Evolutionary conservation across 257 asterid species (phyloP).

Genomic region (Penstemon barbatus): DNA sequence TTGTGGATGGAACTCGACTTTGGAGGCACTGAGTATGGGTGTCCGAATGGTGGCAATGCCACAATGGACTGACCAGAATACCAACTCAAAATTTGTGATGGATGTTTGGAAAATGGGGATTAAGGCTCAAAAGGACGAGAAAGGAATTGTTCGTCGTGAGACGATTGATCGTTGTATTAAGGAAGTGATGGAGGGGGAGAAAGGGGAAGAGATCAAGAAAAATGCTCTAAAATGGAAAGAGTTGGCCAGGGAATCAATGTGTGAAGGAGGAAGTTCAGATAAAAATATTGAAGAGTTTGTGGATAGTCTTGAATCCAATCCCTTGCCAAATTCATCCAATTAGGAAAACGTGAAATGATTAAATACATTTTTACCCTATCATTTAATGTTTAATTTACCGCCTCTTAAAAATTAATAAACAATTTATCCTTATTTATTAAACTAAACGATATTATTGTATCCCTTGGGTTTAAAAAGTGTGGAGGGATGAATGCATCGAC

Average conservation of each 20-base stretch:
- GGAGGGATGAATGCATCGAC: too few species aligned
- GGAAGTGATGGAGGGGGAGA: constrained; percentile 36
- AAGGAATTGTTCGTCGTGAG: constrained; percentile 33
- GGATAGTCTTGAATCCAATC: constrained; percentile 4
- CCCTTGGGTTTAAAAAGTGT: too few species aligned
- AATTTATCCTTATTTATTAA: too few species aligned
- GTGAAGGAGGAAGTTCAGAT: constrained; percentile 43
- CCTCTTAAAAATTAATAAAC: too few species aligned
- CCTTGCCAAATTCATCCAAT: background rate
- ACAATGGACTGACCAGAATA: constrained; percentile 40
- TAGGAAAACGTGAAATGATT: too few species aligned
- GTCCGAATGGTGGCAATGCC: constrained; percentile 44
- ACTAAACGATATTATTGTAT: too few species aligned
- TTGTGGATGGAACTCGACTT: constrained; percentile 44
- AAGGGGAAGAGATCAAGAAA: constrained; percentile 29
- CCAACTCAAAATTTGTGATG: constrained; percentile 32
- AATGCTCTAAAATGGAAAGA: constrained; percentile 38
- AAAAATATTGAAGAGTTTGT: constrained; percentile 34
- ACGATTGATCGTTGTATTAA: constrained; percentile 26
- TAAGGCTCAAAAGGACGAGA: constrained; percentile 12
- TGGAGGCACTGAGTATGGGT: constrained; percentile 40
- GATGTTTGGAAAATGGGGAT: constrained; percentile 42
- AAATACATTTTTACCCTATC: too few species aligned
- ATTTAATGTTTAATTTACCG: too few species aligned
- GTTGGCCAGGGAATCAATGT: constrained; percentile 31